Conservation (phyloP, 1,284 basidiomycete genomes). For the Irpex lacteus region DNA sequence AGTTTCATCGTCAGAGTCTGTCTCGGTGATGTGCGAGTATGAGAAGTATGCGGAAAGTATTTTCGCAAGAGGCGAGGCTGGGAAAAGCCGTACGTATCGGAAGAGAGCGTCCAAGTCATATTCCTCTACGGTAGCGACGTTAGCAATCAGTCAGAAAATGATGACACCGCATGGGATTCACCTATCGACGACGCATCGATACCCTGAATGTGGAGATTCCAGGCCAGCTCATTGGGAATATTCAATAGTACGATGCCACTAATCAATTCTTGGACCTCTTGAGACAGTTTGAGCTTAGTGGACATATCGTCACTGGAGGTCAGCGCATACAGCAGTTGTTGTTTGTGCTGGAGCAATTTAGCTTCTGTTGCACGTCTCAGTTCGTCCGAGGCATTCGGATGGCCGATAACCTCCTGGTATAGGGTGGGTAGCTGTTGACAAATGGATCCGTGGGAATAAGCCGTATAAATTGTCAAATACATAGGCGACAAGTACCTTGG, state of each 20-base stretch:
- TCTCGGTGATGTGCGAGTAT: conserved; percentile 48
- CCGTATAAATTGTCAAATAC: not conserved
- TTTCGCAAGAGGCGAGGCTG: conserved; percentile 50
- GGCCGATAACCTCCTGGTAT: conserved; percentile 75
- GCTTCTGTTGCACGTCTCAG: conserved; percentile 67
- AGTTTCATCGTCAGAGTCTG: conserved; percentile 37
- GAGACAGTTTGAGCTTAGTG: conserved; percentile 48
- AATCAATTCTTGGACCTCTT: conserved; percentile 70
- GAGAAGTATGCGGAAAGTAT: conserved; percentile 71
- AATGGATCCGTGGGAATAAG: not conserved
- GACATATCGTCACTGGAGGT: conserved; percentile 41
- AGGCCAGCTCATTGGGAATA: conserved; percentile 77
- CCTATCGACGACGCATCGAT: conserved; percentile 69
- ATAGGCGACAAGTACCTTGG: conserved; percentile 42
- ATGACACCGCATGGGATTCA: conserved; percentile 33
- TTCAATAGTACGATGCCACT: conserved; percentile 71
- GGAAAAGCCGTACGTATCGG: conserved; percentile 72
- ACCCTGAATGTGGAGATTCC: conserved; percentile 78
- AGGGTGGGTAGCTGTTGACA: conserved; percentile 55
- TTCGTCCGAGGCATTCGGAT: conserved; percentile 73
- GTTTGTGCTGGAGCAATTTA: conserved; percentile 65
- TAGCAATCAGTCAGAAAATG: not conserved
- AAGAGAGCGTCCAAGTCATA: conserved; percentile 65
- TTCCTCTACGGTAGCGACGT: conserved; percentile 40
- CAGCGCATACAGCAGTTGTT: conserved; percentile 55